phyloP scores from a whole-genome alignment of 345 rosid species.

The Cardamine resedifolia region DNA sequence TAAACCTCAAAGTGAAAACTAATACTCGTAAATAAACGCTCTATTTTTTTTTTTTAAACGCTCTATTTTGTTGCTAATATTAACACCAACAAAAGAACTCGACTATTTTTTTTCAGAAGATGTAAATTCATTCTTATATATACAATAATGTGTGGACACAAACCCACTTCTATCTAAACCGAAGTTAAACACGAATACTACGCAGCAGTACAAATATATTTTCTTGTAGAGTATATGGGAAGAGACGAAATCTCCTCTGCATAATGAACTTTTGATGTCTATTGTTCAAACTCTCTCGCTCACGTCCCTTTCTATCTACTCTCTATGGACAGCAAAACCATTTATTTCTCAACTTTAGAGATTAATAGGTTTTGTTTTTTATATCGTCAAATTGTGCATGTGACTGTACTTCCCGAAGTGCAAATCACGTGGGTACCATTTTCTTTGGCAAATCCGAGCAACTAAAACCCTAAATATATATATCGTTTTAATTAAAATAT shows the following conservation, averaged over 20 bases:
- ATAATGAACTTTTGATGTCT: constrained; percentile 9
- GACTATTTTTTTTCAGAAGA: no score
- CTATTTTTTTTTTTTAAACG: no score
- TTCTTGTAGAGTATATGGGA: neutral
- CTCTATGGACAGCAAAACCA: constrained; percentile 6
- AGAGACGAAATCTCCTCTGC: constrained; percentile 20
- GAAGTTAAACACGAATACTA: neutral
- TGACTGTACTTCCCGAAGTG: constrained; percentile 40
- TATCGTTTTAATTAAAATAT: neutral
- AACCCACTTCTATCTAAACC: constrained; percentile 5
- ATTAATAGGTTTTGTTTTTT: constrained; percentile 19
- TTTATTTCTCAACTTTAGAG: constrained; percentile 26
- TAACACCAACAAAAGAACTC: no score
- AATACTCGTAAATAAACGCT: no score
- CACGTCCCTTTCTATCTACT: constrained; percentile 31
- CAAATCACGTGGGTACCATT: constrained; percentile 35
- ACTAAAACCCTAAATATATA: constrained; percentile 20
- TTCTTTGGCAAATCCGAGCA: constrained; percentile 20
- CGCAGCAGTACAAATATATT: constrained; percentile 14
- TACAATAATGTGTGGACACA: neutral
- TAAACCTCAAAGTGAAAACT: no score
- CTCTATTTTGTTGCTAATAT: no score
- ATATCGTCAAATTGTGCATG: constrained; percentile 28
- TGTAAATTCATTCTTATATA: neutral
- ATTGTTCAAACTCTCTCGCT: constrained; percentile 25